These are phyloP conservation scores for Aspergillus sp. DNA, from an alignment of 2,329 filamentous ascomycete genomes.

Conservation along the genomic window DNA sequence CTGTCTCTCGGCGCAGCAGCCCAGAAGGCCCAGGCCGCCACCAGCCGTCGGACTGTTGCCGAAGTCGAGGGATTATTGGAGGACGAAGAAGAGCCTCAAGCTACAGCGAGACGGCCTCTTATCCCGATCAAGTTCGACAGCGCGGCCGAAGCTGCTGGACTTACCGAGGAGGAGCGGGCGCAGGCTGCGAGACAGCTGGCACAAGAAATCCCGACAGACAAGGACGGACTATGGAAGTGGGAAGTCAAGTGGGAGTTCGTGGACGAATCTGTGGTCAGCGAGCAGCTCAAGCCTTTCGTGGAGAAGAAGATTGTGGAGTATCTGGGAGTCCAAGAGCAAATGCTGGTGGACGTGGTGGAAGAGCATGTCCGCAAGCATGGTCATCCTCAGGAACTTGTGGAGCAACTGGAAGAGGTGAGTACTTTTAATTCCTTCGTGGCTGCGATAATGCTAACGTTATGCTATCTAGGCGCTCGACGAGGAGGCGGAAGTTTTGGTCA, in stretches of 20 bases:
- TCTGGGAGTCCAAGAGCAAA: conserved; percentile 92
- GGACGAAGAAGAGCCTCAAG: conserved; percentile 84
- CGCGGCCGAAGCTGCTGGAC: conserved; percentile 65
- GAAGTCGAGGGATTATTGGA: conserved; percentile 94
- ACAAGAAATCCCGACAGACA: conserved; percentile 85
- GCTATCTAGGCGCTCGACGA: conserved; percentile 77
- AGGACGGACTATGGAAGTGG: conserved; percentile 89
- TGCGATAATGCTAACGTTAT: conserved; percentile 37
- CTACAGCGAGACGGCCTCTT: conserved; percentile 72
- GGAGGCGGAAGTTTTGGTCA: conserved; percentile 89
- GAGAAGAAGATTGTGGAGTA: conserved; percentile 99
- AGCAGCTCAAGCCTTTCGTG: conserved; percentile 91
- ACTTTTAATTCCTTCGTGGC: not conserved
- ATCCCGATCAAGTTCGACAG: conserved; percentile 83
- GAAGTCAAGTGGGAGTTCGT: conserved; percentile 89
- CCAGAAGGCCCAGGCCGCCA: conserved; percentile 67
- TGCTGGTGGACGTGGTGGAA: conserved; percentile 90
- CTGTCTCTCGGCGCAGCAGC: conserved; percentile 88
- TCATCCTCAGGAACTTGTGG: conserved; percentile 77
- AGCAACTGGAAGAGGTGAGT: conserved; percentile 81
- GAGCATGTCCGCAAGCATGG: conserved; percentile 79
- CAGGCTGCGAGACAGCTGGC: conserved; percentile 82
- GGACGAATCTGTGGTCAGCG: conserved; percentile 76
- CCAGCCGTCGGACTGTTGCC: conserved; percentile 77
- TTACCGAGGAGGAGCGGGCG: conserved; percentile 85